These are phyloP conservation scores for Scedosporium boydii DNA, from an alignment of 2,329 filamentous ascomycete species.

Conservation along the genomic window DNA sequence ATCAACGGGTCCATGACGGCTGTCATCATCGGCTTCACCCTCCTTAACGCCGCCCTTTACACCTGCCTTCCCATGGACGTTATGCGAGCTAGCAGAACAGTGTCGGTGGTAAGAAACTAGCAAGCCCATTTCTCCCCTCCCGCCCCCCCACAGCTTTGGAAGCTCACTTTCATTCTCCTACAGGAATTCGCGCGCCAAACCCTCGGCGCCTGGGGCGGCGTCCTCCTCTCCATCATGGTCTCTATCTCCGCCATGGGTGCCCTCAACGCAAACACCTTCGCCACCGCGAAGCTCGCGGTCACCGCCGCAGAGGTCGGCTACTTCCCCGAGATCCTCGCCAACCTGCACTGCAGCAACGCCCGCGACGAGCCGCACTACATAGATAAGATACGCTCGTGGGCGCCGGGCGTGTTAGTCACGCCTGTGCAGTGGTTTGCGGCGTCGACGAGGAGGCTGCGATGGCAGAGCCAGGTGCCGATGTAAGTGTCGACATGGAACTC, in stretches of 20 bases:
- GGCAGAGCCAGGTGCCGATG: slow-evolving; percentile 14
- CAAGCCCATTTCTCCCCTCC: background rate
- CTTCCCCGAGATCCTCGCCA: slow-evolving; percentile 75
- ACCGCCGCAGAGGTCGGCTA: slow-evolving; percentile 93
- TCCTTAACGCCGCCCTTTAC: slow-evolving; percentile 91
- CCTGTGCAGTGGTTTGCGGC: slow-evolving; percentile 13
- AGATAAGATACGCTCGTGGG: slow-evolving; percentile 10
- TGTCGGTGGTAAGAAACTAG: slow-evolving; percentile 59
- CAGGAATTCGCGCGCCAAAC: slow-evolving; percentile 70
- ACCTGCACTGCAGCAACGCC: slow-evolving; percentile 56
- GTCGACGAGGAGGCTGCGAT: slow-evolving; percentile 15
- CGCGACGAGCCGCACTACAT: slow-evolving; percentile 27
- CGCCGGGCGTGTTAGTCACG: slow-evolving; percentile 11
- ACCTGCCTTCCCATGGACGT: slow-evolving; percentile 73
- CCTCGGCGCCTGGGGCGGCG: slow-evolving; percentile 72
- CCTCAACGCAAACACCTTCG: slow-evolving; percentile 93
- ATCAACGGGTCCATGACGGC: slow-evolving; percentile 95
- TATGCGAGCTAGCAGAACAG: slow-evolving; percentile 82
- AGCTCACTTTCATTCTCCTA: slow-evolving; percentile 13
- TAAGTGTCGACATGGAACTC: slow-evolving; percentile 5
- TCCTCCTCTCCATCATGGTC: slow-evolving; percentile 82
- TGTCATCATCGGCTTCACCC: slow-evolving; percentile 80
- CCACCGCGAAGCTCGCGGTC: slow-evolving; percentile 83
- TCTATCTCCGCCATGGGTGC: slow-evolving; percentile 89
- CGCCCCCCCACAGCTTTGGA: slow-evolving; percentile 2